These are phyloP conservation scores for Aspergillus costaricaensis DNA, from an alignment of 2,329 filamentous ascomycete genomes.

Conservation along the genomic window DNA sequence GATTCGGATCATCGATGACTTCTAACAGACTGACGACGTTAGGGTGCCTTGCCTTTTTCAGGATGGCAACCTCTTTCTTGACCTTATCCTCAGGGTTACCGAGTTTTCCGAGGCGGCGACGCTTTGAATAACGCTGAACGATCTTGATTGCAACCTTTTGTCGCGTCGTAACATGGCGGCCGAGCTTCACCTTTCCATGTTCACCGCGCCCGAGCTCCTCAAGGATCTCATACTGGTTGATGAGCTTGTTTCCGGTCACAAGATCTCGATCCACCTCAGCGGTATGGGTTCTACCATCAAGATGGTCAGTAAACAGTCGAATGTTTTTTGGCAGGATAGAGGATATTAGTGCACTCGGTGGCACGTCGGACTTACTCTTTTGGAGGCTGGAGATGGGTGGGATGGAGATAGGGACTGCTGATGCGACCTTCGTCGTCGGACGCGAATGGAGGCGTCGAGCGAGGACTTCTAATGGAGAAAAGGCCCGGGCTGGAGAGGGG, in stretches of 20 bases:
- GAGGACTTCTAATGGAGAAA: conserved; percentile 41
- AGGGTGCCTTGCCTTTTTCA: conserved; percentile 97
- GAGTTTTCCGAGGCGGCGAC: conserved; percentile 77
- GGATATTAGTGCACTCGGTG: not conserved
- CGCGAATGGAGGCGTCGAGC: conserved; percentile 34
- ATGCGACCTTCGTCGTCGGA: conserved; percentile 42
- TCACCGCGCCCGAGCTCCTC: conserved; percentile 94
- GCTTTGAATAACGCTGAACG: conserved; percentile 92
- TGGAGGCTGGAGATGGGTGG: conserved; percentile 70
- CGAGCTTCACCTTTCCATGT: conserved; percentile 96
- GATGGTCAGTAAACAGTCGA: conserved; percentile 4
- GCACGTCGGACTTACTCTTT: conserved; percentile 63
- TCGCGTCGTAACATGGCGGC: conserved; percentile 72
- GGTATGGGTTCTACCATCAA: conserved; percentile 70
- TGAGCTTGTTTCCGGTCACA: conserved; percentile 87
- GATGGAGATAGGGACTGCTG: conserved; percentile 67
- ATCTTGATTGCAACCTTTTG: conserved; percentile 97
- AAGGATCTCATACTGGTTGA: conserved; percentile 97
- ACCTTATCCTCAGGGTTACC: conserved; percentile 71
- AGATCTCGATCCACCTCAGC: conserved; percentile 87
- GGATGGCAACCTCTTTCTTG: conserved; percentile 93
- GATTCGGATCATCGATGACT: conserved; percentile 94
- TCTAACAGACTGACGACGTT: conserved; percentile 95
- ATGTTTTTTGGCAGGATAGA: not conserved
- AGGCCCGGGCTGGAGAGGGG: conserved; percentile 51